Evolutionary conservation across 768 basidiomycete genomes (phyloP).

Genomic region (Agaricus blazei): DNA sequence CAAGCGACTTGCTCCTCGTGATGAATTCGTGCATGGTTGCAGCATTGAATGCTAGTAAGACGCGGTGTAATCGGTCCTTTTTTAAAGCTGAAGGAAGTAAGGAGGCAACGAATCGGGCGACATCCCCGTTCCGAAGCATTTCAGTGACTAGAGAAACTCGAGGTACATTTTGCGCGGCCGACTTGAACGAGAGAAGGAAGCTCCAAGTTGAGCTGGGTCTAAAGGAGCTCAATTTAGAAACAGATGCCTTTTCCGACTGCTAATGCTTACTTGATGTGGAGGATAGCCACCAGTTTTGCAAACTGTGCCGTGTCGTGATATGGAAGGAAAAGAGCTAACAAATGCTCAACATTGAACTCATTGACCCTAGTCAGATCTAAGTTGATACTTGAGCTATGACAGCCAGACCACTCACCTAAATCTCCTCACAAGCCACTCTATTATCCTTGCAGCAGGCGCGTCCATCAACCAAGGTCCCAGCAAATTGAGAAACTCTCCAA

Average conservation of each 20-base stretch:
- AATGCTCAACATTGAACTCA: constrained; percentile 82
- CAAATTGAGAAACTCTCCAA: constrained; percentile 60
- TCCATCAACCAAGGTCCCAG: constrained; percentile 83
- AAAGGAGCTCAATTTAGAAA: not conserved
- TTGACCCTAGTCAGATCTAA: constrained; percentile 56
- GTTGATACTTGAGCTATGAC: not conserved
- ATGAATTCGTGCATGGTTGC: constrained; percentile 79
- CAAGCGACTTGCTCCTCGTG: constrained; percentile 45
- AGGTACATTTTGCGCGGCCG: constrained; percentile 70
- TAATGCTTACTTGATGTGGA: constrained; percentile 60
- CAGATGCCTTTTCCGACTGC: not conserved
- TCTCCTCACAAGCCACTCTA: constrained; percentile 93
- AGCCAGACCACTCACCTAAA: constrained; percentile 60
- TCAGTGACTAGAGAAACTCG: constrained; percentile 69
- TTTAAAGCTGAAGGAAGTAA: constrained; percentile 60
- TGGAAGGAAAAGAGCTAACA: constrained; percentile 83
- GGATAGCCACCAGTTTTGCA: constrained; percentile 84
- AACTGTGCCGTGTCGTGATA: constrained; percentile 96
- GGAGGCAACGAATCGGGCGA: constrained; percentile 66
- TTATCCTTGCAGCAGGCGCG: constrained; percentile 69
- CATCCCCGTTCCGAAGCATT: constrained; percentile 66
- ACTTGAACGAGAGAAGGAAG: constrained; percentile 72
- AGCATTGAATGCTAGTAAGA: constrained; percentile 78
- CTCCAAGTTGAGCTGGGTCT: constrained; percentile 62
- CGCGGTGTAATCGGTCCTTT: constrained; percentile 51